Base-by-base conservation (phyloP, 371 early-diverging fungal genomes). In the Rhizomucor miehei region DNA sequence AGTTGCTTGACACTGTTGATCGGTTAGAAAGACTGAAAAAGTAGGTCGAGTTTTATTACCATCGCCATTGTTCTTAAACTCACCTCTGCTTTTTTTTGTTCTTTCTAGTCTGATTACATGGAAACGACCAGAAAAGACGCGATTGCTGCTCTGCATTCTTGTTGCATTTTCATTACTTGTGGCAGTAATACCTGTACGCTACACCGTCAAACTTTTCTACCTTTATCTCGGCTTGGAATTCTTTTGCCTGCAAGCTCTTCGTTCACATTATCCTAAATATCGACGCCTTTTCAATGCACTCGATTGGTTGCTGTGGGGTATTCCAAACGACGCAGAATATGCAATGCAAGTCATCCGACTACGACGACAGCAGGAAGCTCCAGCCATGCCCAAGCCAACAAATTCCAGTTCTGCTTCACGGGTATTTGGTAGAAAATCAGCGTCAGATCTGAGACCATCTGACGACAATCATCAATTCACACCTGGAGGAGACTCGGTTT, bases 251-350 rank as follows among this genome's bases (percentile, higher is more conserved):
- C 65, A 68, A 35, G 57, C 67, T 1, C 60, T 77, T 3, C 69
- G 71, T n/a, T 71, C 71, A 1, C 67, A 71, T 46, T 77, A 71
- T 52, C 74, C 74, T 19, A 56, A 69, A 10, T 63, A 77, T 41
- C 57, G 77, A 46, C 61, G 71, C n/a, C 46, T 73, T n/a, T 77
- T 77, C 40, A 71, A 66, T 40, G 48, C 69, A n/a, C 53, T 69
- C 21, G 69, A 77, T 39, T 64, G 71, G 62, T 38, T 73, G 6
- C 36, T 77, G 46, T 73, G 77, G 77, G 69, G 65, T 21, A 67
- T 77, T 4, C 77, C 77, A 0, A 71, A 70, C 19, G 77, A 77
- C 40, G 72, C 74, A 10, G 72, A 73, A 39, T 77, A 69, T 60
- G 77, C 77, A 6, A 48, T 77, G 62, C 71, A 73, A 53, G 65